Percentiles rank a stretch among this genome's conserved stretches.
Evolutionary conservation across 768 basidiomycete species (phyloP).

Genomic region (Naganishia antarctica): DNA sequence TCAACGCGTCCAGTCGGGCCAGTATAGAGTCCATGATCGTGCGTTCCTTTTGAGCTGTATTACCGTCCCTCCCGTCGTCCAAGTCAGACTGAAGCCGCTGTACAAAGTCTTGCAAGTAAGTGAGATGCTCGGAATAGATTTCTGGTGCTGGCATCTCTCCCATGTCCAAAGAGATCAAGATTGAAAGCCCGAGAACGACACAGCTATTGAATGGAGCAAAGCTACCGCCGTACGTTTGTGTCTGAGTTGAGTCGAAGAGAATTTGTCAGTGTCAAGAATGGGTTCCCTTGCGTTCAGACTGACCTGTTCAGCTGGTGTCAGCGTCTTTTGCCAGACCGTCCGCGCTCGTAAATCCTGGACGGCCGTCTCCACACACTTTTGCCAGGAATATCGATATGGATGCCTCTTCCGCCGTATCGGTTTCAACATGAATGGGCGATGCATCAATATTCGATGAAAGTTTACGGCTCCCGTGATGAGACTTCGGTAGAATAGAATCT

Average conservation of each 20-base stretch:
- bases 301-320: slow-evolving; percentile 22
- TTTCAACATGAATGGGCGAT: slow-evolving; percentile 26
- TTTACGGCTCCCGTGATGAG: slow-evolving; percentile 19
- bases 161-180: slow-evolving; percentile 25
- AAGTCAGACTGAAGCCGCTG: slow-evolving; percentile 20
- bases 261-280: neutral
- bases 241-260: neutral
- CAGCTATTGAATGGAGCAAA: slow-evolving; percentile 24
- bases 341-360: slow-evolving; percentile 23
- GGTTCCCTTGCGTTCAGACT: neutral
- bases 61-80: slow-evolving; percentile 19
- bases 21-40: slow-evolving; percentile 27
- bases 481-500: slow-evolving; percentile 18
- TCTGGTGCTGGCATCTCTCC: slow-evolving; percentile 20
- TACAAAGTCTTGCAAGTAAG: slow-evolving; percentile 19
- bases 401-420: slow-evolving; percentile 18
- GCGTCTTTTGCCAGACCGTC: slow-evolving; percentile 19
- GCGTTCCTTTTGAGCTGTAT: slow-evolving; percentile 15
- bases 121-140: slow-evolving; percentile 19
- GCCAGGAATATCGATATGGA: slow-evolving; percentile 26
- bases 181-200: slow-evolving; percentile 24
- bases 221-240: slow-evolving; percentile 20
- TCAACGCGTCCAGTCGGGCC: slow-evolving; percentile 22
- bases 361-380: slow-evolving; percentile 24
- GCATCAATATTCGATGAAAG: slow-evolving; percentile 24